These are phyloP conservation scores for Chernovozyma aurita DNA, from an alignment of 1,139 yeast species.

Conservation along the genomic window DNA sequence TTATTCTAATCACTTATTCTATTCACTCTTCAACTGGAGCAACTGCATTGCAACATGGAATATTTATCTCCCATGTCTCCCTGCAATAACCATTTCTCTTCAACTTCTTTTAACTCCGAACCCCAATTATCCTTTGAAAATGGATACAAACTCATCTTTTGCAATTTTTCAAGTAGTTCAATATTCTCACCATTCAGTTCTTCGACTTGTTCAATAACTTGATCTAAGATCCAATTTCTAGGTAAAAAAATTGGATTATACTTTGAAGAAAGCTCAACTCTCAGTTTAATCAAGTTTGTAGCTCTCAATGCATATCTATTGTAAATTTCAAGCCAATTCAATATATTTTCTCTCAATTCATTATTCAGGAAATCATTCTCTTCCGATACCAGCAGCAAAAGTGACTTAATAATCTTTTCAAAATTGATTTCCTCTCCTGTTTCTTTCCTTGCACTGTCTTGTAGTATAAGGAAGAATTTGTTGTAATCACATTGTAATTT, in stretches of 20 bases:
- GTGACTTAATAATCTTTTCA: conserved; percentile 10
- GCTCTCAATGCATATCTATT: conserved; percentile 32
- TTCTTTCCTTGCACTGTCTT: conserved; percentile 22
- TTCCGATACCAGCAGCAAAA: conserved; percentile 1
- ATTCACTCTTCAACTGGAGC: conserved; percentile 45
- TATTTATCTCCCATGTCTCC: conserved; percentile 42
- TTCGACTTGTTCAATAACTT: conserved; percentile 57
- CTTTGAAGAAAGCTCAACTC: conserved; percentile 26
- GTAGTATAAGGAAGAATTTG: conserved; percentile 65
- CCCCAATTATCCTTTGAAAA: conserved; percentile 63
- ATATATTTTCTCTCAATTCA: conserved; percentile 27
- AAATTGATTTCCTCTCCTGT: conserved; percentile 17
- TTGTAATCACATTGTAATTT: conserved; percentile 73
- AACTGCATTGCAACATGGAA: conserved; percentile 62
- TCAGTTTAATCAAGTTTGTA: conserved; percentile 11
- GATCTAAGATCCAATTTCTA: conserved; percentile 81
- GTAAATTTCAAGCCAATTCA: conserved; percentile 38
- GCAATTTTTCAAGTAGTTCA: conserved; percentile 46
- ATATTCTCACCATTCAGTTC: conserved; percentile 34
- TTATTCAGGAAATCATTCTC: conserved; percentile 24
- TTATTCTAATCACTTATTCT: no score
- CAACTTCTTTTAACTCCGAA: conserved; percentile 51
- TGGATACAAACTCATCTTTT: conserved; percentile 62
- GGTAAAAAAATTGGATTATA: conserved; percentile 81
- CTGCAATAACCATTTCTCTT: conserved; percentile 48